phyloP scores from a whole-genome alignment of 2,329 filamentous ascomycete genomes.

The Pestalotiopsis fici region DNA sequence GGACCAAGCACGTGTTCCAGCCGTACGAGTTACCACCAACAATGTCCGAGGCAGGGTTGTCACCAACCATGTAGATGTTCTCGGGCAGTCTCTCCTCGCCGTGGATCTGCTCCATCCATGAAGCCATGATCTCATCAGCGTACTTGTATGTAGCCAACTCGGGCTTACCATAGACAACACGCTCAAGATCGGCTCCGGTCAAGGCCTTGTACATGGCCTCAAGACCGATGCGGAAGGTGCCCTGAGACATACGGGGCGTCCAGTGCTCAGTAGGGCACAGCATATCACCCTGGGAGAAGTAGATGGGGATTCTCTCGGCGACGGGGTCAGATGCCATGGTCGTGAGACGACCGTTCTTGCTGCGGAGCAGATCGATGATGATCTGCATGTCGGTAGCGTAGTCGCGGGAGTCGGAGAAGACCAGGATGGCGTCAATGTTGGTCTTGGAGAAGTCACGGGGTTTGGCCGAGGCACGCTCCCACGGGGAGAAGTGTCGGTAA shows the following conservation, averaged over 20 bases:
- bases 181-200: conserved; percentile 71
- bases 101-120: conserved; percentile 77
- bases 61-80: conserved; percentile 77
- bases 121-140: conserved; percentile 70
- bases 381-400: conserved; percentile 77
- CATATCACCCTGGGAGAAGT: conserved; percentile 54
- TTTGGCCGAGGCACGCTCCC: conserved; percentile 66
- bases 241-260: conserved; percentile 70
- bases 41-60: conserved; percentile 75
- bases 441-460: conserved; percentile 72
- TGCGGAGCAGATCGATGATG: conserved; percentile 72
- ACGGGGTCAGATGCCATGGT: conserved; percentile 68
- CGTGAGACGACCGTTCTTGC: conserved; percentile 65
- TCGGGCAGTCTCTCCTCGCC: conserved; percentile 68
- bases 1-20: conserved; percentile 79
- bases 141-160: conserved; percentile 78
- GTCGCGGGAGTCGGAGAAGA: conserved; percentile 74
- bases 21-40: conserved; percentile 79
- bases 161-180: conserved; percentile 76
- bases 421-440: conserved; percentile 74
- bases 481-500: conserved; percentile 67
- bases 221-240: conserved; percentile 73
- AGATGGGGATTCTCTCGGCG: conserved; percentile 69
- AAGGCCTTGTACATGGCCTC: conserved; percentile 74
- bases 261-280: conserved; percentile 66